Percentiles rank a stretch among this genome's conserved stretches.
Conservation (phyloP, 345 rosid genomes). For the Citrus medica region DNA sequence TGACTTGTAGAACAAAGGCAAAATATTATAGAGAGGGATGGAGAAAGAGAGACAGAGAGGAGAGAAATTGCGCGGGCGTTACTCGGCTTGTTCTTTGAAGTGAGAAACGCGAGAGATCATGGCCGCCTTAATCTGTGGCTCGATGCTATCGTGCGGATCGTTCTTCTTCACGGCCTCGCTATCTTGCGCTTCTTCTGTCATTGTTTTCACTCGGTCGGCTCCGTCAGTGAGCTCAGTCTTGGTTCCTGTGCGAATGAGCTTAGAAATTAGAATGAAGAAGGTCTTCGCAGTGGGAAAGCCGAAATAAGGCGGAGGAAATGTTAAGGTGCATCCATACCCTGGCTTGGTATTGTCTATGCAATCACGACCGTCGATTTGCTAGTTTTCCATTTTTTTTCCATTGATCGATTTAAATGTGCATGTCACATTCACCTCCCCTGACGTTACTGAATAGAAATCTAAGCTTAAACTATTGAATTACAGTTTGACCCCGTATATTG, state of each 20-base stretch:
- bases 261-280: background rate
- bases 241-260: background rate
- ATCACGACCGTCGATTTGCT: background rate
- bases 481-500: background rate
- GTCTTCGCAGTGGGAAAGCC: background rate
- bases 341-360: background rate
- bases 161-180: conserved; percentile 4
- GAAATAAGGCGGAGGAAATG: background rate
- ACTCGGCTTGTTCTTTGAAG: conserved; percentile 77
- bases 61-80: background rate
- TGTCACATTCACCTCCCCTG: background rate
- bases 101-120: conserved; percentile 64
- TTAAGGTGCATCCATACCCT: background rate
- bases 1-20: background rate
- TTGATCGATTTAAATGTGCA: background rate
- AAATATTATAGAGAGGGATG: background rate
- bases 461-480: background rate
- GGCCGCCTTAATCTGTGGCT: conserved; percentile 61
- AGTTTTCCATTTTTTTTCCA: too few relatives aligned
- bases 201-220: background rate
- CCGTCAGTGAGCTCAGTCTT: background rate
- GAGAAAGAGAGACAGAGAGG: conserved; percentile 13
- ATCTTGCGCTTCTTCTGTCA: conserved; percentile 37
- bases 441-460: background rate
- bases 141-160: conserved; percentile 22